These are phyloP conservation scores for Endogone sp. DNA, from an alignment of 192 early-diverging fungal species.

Conservation along the genomic window DNA sequence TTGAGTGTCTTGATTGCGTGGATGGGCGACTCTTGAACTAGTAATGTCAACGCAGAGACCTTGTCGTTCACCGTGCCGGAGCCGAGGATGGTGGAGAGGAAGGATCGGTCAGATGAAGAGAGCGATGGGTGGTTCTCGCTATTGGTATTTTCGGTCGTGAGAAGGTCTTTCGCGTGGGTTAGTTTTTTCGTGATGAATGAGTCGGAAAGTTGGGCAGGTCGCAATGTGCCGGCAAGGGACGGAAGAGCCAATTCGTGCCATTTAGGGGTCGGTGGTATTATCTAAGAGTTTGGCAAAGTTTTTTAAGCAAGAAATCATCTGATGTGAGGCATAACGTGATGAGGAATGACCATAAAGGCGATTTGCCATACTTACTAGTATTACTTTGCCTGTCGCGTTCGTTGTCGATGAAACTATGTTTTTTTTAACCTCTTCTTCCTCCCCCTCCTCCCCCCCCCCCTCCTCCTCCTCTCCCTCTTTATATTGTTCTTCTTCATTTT, in stretches of 20 bases:
- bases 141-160: conserved; percentile 59
- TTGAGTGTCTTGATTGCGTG: conserved; percentile 71
- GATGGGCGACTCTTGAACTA: conserved; percentile 89
- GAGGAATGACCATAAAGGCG: background rate
- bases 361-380: conserved; percentile 3
- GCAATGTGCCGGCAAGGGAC: conserved; percentile 1
- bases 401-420: background rate
- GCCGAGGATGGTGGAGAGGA: conserved; percentile 81
- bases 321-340: background rate
- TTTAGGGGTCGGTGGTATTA: conserved; percentile 26
- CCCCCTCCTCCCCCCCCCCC: conserved; percentile 8
- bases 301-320: background rate
- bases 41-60: conserved; percentile 87
- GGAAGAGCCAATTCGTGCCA: conserved; percentile 20
- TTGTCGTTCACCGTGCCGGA: conserved; percentile 94
- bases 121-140: conserved; percentile 52
- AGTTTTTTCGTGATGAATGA: conserved; percentile 11
- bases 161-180: conserved; percentile 55
- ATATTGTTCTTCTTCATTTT: conserved; percentile 16
- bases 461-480: conserved; percentile 17
- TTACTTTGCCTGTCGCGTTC: background rate
- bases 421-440: conserved; percentile 12
- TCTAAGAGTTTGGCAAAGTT: conserved; percentile 1
- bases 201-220: conserved; percentile 1
- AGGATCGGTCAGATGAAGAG: conserved; percentile 78